Evolutionary conservation across 1,284 basidiomycete species (phyloP), one percentile per base, ranked within the genome.

Genomic region (Papiliotrema flavescens): DNA sequence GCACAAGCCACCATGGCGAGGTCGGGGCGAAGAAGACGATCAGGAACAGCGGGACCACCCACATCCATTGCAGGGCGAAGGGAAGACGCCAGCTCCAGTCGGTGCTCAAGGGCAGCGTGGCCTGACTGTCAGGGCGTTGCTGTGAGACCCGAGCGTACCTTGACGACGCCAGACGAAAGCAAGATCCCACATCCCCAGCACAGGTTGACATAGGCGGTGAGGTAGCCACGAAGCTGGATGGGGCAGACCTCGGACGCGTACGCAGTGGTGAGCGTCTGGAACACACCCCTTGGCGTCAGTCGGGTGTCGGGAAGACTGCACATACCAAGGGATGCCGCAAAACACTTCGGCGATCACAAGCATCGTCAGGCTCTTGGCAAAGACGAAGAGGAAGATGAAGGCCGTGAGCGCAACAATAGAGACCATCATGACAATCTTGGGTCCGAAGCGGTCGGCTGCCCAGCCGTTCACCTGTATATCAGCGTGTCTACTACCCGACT

Each of bases 401-500:
- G 56, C 60, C 41, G 65, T 65, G 49, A 78, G 69, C 20, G 50
- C 24, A 43, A 67, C 28, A 42, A 74, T 62, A 13, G 50, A 55
- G 22, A 42, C 48, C 22, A 69, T 55, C 54, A 78, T 71, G 39
- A 74, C 74, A 35, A 60, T 67, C 44, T 69, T 64, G 64, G 75
- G 73, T 22, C 78, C 78, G 56, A 68, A 73, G 35, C 71, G 63
- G 47, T 78, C 76, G 2, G 64, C 63, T 36, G 60, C 69, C 63
- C 64, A 70, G 51, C 71, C 72, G 52, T 71, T 73, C 55, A 73
- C 45, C 42, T 53, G 22, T 13, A 14, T 22, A 17, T 32, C 2
- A 48, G 63, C 53, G 26, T 71, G 63, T 15, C 46, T 36, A n/a
- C 19, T 7, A 8, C n/a, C n/a, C n/a, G n/a, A n/a, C 22, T 24